These are phyloP conservation scores for Xylariales sp. DNA, from an alignment of 2,329 filamentous ascomycete species.

Conservation along the genomic window DNA sequence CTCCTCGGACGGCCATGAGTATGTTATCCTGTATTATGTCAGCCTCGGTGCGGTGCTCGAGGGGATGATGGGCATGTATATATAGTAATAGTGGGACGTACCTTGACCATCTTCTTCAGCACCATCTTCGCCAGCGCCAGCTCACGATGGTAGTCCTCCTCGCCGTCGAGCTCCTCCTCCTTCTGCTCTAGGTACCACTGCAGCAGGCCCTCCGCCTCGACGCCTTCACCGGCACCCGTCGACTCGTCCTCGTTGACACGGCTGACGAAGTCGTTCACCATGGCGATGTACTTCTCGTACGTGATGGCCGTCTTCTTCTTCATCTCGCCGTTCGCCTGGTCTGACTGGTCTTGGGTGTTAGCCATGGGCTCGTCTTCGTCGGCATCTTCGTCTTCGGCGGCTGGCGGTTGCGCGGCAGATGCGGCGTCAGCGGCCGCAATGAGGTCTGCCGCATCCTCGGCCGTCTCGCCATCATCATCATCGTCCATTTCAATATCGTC, in stretches of 20 bases:
- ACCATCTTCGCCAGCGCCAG: slow-evolving; percentile 54
- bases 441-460: slow-evolving; percentile 42
- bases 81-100: too few relatives aligned
- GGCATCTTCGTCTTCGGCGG: slow-evolving; percentile 41
- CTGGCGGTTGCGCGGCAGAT: slow-evolving; percentile 43
- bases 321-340: slow-evolving; percentile 26
- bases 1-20: slow-evolving; percentile 70
- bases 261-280: slow-evolving; percentile 80
- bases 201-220: slow-evolving; percentile 75
- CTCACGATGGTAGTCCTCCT: slow-evolving; percentile 77
- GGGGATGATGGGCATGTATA: too few relatives aligned
- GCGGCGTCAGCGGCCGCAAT: slow-evolving; percentile 45
- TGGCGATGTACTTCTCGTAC: slow-evolving; percentile 89
- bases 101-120: slow-evolving; percentile 93
- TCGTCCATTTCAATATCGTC: slow-evolving; percentile 95
- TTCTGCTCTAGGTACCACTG: slow-evolving; percentile 91
- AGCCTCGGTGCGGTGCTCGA: too few relatives aligned
- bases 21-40: slow-evolving; percentile 65
- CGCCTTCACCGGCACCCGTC: slow-evolving; percentile 67
- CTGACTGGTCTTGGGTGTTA: slow-evolving; percentile 30
- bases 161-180: slow-evolving; percentile 73
- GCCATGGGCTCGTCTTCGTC: slow-evolving; percentile 42
- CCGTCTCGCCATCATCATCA: slow-evolving; percentile 58
- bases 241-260: slow-evolving; percentile 80
- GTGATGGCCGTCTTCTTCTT: slow-evolving; percentile 78